Percentiles rank a stretch among this genome's conserved stretches.
These are phyloP conservation scores for Knoxia roxburghii DNA, from an alignment of 257 asterid species.

Conservation along the genomic window DNA sequence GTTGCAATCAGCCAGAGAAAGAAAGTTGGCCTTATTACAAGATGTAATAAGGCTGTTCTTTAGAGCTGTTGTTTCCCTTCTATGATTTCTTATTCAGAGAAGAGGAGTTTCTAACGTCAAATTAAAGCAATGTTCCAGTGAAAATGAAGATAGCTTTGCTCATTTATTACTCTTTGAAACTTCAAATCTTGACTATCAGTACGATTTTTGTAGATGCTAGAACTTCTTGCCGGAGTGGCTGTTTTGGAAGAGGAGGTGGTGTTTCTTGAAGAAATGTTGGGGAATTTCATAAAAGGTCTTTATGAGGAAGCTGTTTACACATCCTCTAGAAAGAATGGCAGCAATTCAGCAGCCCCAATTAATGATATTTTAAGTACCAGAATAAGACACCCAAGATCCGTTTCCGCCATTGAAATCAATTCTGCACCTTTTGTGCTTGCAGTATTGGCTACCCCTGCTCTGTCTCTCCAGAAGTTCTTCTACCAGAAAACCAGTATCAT, in stretches of 20 bases:
- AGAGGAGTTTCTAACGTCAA: too few relatives aligned
- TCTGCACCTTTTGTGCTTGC: constrained; percentile 23
- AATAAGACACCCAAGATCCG: constrained; percentile 56
- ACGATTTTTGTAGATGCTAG: constrained; percentile 52
- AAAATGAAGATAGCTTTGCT: too few relatives aligned
- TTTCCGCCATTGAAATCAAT: constrained; percentile 47
- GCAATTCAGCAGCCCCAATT: constrained; percentile 17
- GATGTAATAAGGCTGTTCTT: too few relatives aligned
- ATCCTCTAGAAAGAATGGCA: constrained; percentile 37
- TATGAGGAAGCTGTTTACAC: constrained; percentile 53
- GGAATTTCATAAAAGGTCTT: constrained; percentile 61
- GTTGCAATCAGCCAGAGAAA: constrained; percentile 47
- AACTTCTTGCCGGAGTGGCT: constrained; percentile 96
- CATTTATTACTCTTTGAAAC: not conserved
- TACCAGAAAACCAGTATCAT: constrained; percentile 30
- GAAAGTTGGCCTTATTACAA: constrained; percentile 65
- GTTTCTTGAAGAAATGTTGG: constrained; percentile 67
- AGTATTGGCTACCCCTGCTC: constrained; percentile 26
- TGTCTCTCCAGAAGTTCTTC: constrained; percentile 44
- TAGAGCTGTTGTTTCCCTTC: too few relatives aligned
- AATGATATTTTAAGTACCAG: constrained; percentile 18
- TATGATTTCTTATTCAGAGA: too few relatives aligned
- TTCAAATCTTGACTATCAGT: too few relatives aligned
- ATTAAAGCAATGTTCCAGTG: too few relatives aligned
- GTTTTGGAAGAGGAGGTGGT: constrained; percentile 93